Base-by-base conservation (phyloP, 345 rosid genomes). In the Populus deltoides region DNA sequence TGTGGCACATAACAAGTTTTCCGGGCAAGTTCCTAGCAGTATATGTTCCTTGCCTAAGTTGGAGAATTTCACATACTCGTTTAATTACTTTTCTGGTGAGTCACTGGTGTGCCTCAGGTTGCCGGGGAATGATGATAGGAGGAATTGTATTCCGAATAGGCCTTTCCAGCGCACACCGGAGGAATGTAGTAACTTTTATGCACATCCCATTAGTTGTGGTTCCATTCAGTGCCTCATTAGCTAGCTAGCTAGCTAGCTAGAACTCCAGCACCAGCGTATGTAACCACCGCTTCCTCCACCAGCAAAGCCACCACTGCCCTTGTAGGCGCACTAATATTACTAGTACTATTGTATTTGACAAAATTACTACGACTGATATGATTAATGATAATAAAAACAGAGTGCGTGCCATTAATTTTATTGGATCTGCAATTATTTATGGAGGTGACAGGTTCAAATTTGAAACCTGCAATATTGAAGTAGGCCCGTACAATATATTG, bases 51-150 rank as follows among this genome's bases (percentile, higher is more conserved):
- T 94, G 81, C 93, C 92, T 3, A 90, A 75, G 41, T 73, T 94
- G 76, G 84, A 92, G 82, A 92, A 93, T 78, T 94, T 94, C 84
- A 90, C 92, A 4, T 92, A 81, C 79, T 89, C 94, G 8, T 75
- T 76, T 47, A 94, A 94, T 81, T 93, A 84, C 83, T 88, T 94
- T 77, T 81, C 77, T 72, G 74, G 81, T 1, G 98, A 89, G 82
- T 89, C 99, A 45, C 69, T 79, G 10, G 82, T 27, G 47, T 94
- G 99, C 86, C 80, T 86, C 31, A 82, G 82, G 68, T 76, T 90
- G 81, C 81, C 53, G 1, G 83, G 78, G 20, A 84, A 78, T 74
- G 90, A 91, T 72, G 95, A 94, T 68, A 81, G 79, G 24, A 38
- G 49, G 75, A 94, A 94, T 66, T 92, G 98, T 81, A 85, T 94